phyloP scores from a whole-genome alignment of 192 early-diverging fungal genomes.

The Coemansia sp. region DNA sequence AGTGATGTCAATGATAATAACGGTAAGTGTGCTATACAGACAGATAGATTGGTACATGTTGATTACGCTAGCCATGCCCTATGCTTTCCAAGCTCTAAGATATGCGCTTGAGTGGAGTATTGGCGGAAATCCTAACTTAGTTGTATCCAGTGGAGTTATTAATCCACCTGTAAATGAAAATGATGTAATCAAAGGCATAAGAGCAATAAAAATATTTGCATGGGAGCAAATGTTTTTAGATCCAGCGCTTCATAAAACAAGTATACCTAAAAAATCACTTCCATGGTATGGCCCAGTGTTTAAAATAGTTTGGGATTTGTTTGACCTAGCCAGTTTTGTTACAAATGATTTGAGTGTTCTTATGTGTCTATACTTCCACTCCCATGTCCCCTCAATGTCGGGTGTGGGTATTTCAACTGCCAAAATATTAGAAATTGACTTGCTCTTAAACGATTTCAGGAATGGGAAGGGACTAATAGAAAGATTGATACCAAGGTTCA shows the following conservation, averaged over 20 bases:
- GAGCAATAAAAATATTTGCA: slow-evolving; percentile 35
- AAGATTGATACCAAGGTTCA: neutral
- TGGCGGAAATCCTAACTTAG: slow-evolving; percentile 6
- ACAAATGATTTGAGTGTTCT: slow-evolving; percentile 11
- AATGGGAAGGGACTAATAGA: neutral
- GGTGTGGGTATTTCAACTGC: slow-evolving; percentile 17
- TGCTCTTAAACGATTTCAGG: slow-evolving; percentile 2
- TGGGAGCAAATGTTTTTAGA: slow-evolving; percentile 33
- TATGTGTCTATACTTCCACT: slow-evolving; percentile 1
- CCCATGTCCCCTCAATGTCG: neutral
- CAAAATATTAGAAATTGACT: slow-evolving; percentile 17
- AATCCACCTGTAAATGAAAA: neutral
- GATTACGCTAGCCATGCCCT: slow-evolving; percentile 12
- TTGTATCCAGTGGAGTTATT: neutral
- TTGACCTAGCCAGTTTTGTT: neutral
- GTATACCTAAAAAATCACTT: neutral
- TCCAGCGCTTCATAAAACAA: neutral
- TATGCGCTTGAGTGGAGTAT: neutral
- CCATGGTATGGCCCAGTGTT: slow-evolving; percentile 37
- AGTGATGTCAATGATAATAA: neutral
- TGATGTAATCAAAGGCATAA: slow-evolving; percentile 16
- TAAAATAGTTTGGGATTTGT: slow-evolving; percentile 7
- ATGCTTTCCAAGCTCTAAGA: neutral
- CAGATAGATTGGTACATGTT: slow-evolving; percentile 21
- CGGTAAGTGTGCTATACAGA: slow-evolving; percentile 10